These are phyloP conservation scores for Agrocybe praecox DNA, from an alignment of 768 basidiomycete species.

Conservation along the genomic window DNA sequence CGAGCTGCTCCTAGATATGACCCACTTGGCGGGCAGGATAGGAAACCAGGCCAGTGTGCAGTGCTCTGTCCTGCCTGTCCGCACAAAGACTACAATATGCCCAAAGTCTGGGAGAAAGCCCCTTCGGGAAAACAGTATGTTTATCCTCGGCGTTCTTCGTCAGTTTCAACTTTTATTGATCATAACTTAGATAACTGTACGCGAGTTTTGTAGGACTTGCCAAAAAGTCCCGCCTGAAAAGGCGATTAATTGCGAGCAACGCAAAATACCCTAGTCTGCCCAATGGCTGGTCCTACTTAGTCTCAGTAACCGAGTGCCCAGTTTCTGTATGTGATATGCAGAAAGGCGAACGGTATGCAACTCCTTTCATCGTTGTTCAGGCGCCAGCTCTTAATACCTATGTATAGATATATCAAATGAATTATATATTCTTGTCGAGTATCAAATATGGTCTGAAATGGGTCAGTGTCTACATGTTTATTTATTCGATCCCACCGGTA, in stretches of 20 bases:
- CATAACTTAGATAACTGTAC: constrained; percentile 9
- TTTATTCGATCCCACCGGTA: too few relatives aligned
- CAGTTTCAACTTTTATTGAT: background rate
- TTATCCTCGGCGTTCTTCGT: background rate
- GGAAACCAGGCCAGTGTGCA: background rate
- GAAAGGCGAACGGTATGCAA: constrained; percentile 19
- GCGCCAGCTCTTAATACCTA: too few relatives aligned
- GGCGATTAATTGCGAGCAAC: background rate
- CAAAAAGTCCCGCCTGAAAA: constrained; percentile 14
- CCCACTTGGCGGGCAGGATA: constrained; percentile 4
- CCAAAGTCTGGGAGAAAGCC: constrained; percentile 2
- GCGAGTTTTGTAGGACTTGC: background rate
- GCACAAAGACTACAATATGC: constrained; percentile 3
- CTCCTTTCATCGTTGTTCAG: background rate
- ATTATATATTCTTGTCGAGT: background rate
- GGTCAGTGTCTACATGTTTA: background rate
- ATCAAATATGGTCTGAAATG: background rate
- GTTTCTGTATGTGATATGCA: constrained; percentile 23
- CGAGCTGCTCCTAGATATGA: constrained; percentile 16
- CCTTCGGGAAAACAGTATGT: background rate
- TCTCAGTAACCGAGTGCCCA: background rate
- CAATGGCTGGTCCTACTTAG: constrained; percentile 3
- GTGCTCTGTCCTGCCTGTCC: constrained; percentile 20
- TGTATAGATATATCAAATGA: background rate
- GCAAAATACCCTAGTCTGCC: constrained; percentile 3